Percentiles rank a stretch among this genome's conserved stretches.
Conservation (phyloP, 768 basidiomycete species). For the Lenzites betulinus region DNA sequence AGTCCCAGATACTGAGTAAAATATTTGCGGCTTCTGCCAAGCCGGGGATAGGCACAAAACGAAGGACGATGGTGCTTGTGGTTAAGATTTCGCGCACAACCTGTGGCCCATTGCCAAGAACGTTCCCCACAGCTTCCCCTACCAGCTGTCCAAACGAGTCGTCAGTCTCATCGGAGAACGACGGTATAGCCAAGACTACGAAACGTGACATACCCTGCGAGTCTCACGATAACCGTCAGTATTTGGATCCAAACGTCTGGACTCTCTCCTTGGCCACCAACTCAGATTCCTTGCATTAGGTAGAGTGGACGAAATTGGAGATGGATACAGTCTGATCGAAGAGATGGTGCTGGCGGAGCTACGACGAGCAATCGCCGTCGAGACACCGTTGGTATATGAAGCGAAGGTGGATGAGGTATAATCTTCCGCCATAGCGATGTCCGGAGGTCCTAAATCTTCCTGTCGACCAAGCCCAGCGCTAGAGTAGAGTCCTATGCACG, state of each 20-base stretch:
- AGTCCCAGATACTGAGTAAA: slow-evolving; percentile 65
- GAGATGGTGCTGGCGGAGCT: too few relatives aligned
- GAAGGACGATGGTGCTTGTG: slow-evolving; percentile 43
- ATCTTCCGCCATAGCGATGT: too few relatives aligned
- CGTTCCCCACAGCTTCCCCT: slow-evolving; percentile 31
- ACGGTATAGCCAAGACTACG: too few relatives aligned
- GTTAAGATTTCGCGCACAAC: slow-evolving; percentile 48
- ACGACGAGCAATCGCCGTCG: too few relatives aligned
- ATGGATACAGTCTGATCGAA: too few relatives aligned
- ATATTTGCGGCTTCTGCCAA: slow-evolving; percentile 52
- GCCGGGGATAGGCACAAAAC: slow-evolving; percentile 59
- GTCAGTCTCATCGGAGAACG: neutral
- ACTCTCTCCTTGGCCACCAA: slow-evolving; percentile 28
- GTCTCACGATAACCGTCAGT: slow-evolving; percentile 31
- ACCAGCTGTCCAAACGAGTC: slow-evolving; percentile 21
- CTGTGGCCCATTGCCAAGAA: slow-evolving; percentile 44
- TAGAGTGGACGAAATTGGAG: too few relatives aligned
- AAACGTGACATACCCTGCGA: slow-evolving; percentile 29
- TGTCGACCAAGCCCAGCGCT: too few relatives aligned
- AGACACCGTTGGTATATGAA: too few relatives aligned
- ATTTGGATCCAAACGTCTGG: slow-evolving; percentile 31
- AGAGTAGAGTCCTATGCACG: too few relatives aligned
- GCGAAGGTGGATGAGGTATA: too few relatives aligned
- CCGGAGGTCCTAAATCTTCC: too few relatives aligned
- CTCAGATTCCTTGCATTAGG: slow-evolving; percentile 22